A percentile compares a stretch with the other conserved stretches of the same genome.
These are phyloP conservation scores for Mycena sanguinolenta DNA, from an alignment of 768 basidiomycete species.

Conservation along the genomic window DNA sequence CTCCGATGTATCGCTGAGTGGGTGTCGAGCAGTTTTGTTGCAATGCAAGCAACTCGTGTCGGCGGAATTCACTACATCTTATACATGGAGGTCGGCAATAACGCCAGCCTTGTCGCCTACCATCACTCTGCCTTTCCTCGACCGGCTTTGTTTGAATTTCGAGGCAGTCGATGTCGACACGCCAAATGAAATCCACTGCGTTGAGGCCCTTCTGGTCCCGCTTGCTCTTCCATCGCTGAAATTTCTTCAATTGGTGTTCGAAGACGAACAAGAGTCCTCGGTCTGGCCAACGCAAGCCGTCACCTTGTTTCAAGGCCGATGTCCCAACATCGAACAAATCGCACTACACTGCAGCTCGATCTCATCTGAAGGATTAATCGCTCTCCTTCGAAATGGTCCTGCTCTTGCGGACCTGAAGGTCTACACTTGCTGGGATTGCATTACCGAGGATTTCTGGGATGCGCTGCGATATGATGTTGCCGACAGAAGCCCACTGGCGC, in stretches of 20 bases:
- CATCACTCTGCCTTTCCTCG: slow-evolving; percentile 6
- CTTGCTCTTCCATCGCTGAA: slow-evolving; percentile 22
- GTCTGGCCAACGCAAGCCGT: too few relatives aligned
- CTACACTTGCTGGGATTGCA: too few relatives aligned
- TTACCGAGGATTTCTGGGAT: too few relatives aligned
- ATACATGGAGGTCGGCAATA: background rate
- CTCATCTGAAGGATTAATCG: background rate
- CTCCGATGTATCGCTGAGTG: background rate
- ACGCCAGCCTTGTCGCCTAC: background rate
- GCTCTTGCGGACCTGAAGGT: too few relatives aligned
- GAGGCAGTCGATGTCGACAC: background rate
- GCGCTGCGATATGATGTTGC: too few relatives aligned
- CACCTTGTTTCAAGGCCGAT: too few relatives aligned
- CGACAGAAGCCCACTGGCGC: too few relatives aligned
- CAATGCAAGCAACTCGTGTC: slow-evolving; percentile 17
- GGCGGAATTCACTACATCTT: slow-evolving; percentile 3
- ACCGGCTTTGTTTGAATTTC: background rate
- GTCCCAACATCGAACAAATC: slow-evolving; percentile 14
- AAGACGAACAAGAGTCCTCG: background rate
- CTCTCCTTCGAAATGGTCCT: background rate
- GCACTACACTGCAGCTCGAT: background rate
- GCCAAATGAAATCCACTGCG: background rate
- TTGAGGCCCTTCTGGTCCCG: slow-evolving; percentile 9
- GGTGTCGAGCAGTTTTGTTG: slow-evolving; percentile 1
- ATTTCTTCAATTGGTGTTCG: slow-evolving; percentile 4